A percentile compares a stretch with the other conserved stretches of the same genome.
Evolutionary conservation across 805 yeast genomes (phyloP).

Genomic region (Saccharomycopsis synnaedendra): DNA sequence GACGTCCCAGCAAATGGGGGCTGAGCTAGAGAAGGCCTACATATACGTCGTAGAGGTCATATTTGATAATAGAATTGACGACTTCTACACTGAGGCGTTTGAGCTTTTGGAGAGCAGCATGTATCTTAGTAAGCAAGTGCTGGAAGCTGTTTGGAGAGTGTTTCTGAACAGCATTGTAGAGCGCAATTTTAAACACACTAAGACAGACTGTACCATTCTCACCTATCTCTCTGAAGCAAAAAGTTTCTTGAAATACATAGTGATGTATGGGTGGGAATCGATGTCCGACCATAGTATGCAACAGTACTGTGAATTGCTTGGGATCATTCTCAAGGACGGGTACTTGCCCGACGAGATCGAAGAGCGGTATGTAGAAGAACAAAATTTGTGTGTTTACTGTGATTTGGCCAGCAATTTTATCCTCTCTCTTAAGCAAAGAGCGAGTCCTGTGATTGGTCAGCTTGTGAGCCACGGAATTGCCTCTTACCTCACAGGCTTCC

Average conservation of each 20-base stretch:
- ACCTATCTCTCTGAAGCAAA: conserved; percentile 65
- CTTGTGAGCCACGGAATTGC: too few species aligned
- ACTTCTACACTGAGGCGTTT: conserved; percentile 65
- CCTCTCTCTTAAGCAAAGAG: conserved; percentile 2
- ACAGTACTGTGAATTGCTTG: conserved; percentile 19
- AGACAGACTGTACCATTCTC: conserved; percentile 40
- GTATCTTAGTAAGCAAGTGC: conserved; percentile 44
- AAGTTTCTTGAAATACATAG: conserved; percentile 63
- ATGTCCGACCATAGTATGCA: conserved; percentile 17
- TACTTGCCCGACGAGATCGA: conserved; percentile 1
- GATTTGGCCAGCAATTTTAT: conserved; percentile 11
- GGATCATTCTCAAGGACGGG: conserved; percentile 22
- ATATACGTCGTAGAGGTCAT: conserved; percentile 62
- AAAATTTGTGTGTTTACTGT: conserved; percentile 4
- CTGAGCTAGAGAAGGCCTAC: conserved; percentile 52
- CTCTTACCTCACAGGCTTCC: too few species aligned
- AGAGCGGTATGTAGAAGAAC: background rate
- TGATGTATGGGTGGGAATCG: conserved; percentile 42
- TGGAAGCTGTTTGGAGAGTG: conserved; percentile 67
- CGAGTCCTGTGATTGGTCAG: background rate
- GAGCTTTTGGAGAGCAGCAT: conserved; percentile 66
- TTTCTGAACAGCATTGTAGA: conserved; percentile 35
- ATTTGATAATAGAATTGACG: conserved; percentile 52
- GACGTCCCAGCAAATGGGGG: conserved; percentile 57
- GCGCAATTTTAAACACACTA: conserved; percentile 20